Evolutionary conservation across 2,329 filamentous ascomycete genomes (phyloP).

Genomic region (Nemania sp.): DNA sequence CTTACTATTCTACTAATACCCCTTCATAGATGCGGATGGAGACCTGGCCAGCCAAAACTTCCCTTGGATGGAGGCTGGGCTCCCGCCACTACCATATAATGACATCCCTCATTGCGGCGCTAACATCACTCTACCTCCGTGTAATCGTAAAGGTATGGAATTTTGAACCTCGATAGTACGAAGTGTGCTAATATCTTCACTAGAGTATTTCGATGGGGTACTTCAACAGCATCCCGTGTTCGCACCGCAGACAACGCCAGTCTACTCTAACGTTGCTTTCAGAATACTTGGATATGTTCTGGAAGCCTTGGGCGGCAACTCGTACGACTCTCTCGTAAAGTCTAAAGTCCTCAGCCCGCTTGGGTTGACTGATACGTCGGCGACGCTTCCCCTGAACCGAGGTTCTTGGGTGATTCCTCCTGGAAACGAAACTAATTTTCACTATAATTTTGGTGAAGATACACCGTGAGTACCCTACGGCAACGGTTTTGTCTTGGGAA

Average conservation of each 20-base stretch:
- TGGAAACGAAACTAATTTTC: constrained; percentile 17
- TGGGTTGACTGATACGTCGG: constrained; percentile 19
- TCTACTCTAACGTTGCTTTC: constrained; percentile 32
- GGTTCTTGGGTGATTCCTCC: constrained; percentile 29
- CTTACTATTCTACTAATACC: constrained; percentile 3
- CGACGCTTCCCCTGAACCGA: not conserved
- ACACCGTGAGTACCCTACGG: constrained; percentile 20
- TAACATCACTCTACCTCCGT: not conserved
- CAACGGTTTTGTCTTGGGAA: too few relatives aligned
- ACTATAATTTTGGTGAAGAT: constrained; percentile 21
- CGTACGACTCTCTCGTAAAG: constrained; percentile 18
- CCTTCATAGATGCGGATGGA: constrained; percentile 14
- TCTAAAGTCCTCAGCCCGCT: constrained; percentile 23
- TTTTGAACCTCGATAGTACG: not conserved
- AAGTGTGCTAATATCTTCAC: constrained; percentile 4
- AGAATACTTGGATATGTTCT: constrained; percentile 29
- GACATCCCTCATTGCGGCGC: constrained; percentile 25
- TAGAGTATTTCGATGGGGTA: constrained; percentile 23
- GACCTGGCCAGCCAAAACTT: constrained; percentile 19
- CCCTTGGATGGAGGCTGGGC: constrained; percentile 25
- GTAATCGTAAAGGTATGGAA: constrained; percentile 25
- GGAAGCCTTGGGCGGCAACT: constrained; percentile 21
- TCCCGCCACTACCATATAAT: constrained; percentile 15
- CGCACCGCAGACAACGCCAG: constrained; percentile 20
- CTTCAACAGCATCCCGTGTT: constrained; percentile 24